Conservation (phyloP, 352 stramenopile species). For the Phytophthora pini region DNA sequence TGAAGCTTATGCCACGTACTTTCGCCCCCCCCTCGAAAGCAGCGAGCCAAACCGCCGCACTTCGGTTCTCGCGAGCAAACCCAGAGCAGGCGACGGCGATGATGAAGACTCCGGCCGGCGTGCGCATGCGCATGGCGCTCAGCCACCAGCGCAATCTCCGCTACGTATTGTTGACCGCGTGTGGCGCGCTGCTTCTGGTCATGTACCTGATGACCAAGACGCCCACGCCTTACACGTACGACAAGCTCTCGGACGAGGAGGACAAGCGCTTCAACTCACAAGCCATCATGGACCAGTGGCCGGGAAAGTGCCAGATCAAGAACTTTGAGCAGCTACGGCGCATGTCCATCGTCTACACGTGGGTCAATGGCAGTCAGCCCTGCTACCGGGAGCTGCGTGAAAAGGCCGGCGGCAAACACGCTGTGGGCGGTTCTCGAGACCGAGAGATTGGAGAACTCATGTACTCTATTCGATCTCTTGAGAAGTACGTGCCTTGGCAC, state of each 20-base stretch:
- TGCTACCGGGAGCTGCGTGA: conserved; percentile 82
- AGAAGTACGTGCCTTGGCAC: conserved; percentile 88
- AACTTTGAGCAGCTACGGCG: conserved; percentile 86
- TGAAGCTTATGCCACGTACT: conserved; percentile 32
- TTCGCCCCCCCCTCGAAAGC: conserved; percentile 18
- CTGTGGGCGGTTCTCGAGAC: conserved; percentile 81
- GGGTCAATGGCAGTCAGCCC: conserved; percentile 87
- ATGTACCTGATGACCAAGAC: conserved; percentile 53
- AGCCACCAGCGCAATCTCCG: conserved; percentile 70
- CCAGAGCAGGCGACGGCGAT: neutral
- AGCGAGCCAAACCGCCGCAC: conserved; percentile 17
- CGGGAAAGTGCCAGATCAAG: conserved; percentile 82
- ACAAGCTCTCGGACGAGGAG: conserved; percentile 60
- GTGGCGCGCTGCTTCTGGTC: conserved; percentile 52
- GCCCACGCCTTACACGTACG: conserved; percentile 47
- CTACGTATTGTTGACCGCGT: conserved; percentile 49
- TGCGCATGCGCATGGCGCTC: conserved; percentile 76
- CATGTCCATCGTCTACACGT: conserved; percentile 92
- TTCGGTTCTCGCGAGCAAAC: conserved; percentile 31
- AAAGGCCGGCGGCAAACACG: conserved; percentile 71
- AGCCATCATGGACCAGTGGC: conserved; percentile 69
- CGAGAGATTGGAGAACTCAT: conserved; percentile 90
- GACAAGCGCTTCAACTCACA: conserved; percentile 57
- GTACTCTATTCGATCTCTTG: conserved; percentile 87
- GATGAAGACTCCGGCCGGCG: conserved; percentile 68